Evolutionary conservation across 1,139 yeast genomes (phyloP), one percentile per base, ranked within the genome.

Genomic region (Hanseniaspora uvarum): DNA sequence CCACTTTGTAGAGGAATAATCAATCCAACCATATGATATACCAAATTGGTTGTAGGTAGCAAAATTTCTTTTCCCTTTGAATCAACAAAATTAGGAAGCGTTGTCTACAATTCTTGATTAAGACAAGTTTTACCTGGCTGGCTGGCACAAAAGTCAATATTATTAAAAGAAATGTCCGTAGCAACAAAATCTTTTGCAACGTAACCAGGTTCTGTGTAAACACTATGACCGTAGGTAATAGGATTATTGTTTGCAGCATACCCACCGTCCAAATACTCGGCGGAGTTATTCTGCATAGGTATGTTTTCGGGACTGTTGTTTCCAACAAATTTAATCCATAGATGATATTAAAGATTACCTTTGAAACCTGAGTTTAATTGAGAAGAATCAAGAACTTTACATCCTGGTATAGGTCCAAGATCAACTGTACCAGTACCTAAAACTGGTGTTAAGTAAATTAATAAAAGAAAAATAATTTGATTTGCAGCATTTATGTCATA

Each of bases 11-110:
- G 52, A 6, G 59, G 56, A 14, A 38, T 36, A 34, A 57, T 53
- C 46, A 55, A 56, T 33, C 59, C 59, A 12, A 58, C 54, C 14
- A 52, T 40, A 34, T 56, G 47, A 46, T 50, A 51, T 1, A 57
- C 51, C 43, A 56, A 56, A 31, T 31, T 31, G 16, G 36, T 31
- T 14, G 16, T 14, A 31, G 36, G 36, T 2, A 31, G 14, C 12
- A 11, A 31, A 2, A 19, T n/a, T 11, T 14, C 4, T 5, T 30
- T 26, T 8, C 46, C 46, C 8, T 16, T 31, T 7, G 46, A 26
- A 16, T 28, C 16, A 3, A 11, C 12, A 16, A 41, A 41, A 16
- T 41, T 41, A 7, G 14, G 19, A 4, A 16, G 11, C 7, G 36
- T 11, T 12, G 36, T 31, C 36, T 16, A 31, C 16, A 31, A 31